Evolutionary conservation across 1,284 basidiomycete genomes (phyloP).

Genomic region (Entoloma clypeatum): DNA sequence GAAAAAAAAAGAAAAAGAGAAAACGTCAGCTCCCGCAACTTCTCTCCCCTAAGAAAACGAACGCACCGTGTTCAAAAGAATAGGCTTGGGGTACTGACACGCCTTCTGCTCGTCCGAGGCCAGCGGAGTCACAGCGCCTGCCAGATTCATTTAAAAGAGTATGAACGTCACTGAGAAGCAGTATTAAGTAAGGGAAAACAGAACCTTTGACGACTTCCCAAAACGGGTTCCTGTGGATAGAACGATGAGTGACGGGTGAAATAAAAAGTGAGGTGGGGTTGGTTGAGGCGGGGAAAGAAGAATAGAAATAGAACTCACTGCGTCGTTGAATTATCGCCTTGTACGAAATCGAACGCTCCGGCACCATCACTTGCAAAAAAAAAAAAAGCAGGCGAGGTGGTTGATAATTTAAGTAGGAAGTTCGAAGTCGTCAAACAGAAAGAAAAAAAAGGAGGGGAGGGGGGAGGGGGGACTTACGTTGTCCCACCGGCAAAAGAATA

Average conservation of each 20-base stretch:
- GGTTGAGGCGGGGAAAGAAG: slow-evolving; percentile 11
- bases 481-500: slow-evolving; percentile 78
- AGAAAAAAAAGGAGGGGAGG: background rate
- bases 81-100: slow-evolving; percentile 80
- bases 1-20: too few species aligned
- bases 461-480: slow-evolving; percentile 46
- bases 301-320: slow-evolving; percentile 37
- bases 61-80: slow-evolving; percentile 68
- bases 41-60: too few species aligned
- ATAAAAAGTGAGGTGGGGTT: background rate
- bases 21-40: too few species aligned
- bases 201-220: slow-evolving; percentile 76
- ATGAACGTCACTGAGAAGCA: too few species aligned
- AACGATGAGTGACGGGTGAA: slow-evolving; percentile 9
- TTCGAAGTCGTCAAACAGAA: slow-evolving; percentile 9
- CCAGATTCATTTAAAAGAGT: too few species aligned
- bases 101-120: slow-evolving; percentile 59
- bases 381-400: background rate
- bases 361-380: slow-evolving; percentile 60
- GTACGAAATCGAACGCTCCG: slow-evolving; percentile 77
- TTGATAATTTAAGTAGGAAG: too few species aligned
- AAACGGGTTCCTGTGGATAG: slow-evolving; percentile 63
- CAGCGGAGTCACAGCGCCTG: slow-evolving; percentile 61
- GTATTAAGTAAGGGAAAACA: slow-evolving; percentile 11
- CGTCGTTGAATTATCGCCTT: slow-evolving; percentile 64